Evolutionary conservation across 1,284 basidiomycete genomes (phyloP).

Genomic region (Vanrija sp.): DNA sequence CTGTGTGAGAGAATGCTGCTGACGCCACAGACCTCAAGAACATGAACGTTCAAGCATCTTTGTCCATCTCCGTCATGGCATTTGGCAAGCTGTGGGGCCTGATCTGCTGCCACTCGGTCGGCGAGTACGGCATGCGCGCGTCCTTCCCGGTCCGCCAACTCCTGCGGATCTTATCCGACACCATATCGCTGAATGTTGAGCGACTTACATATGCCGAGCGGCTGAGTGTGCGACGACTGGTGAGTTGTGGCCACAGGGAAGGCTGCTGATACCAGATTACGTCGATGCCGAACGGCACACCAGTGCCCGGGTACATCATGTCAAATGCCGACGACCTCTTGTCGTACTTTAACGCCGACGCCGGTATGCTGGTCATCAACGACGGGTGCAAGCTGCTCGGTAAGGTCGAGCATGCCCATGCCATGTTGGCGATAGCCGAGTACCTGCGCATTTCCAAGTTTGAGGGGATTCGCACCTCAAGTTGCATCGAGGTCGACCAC

Average conservation of each 20-base stretch:
- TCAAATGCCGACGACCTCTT: constrained; percentile 82
- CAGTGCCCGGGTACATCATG: constrained; percentile 72
- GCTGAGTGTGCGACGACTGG: constrained; percentile 4
- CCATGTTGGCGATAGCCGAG: constrained; percentile 77
- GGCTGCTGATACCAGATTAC: constrained; percentile 72
- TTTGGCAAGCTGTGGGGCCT: constrained; percentile 82
- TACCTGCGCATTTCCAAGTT: constrained; percentile 76
- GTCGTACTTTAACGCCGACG: constrained; percentile 77
- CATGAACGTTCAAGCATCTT: constrained; percentile 75
- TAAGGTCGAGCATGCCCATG: constrained; percentile 66
- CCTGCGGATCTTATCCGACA: constrained; percentile 73
- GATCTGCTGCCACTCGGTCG: constrained; percentile 79
- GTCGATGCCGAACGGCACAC: constrained; percentile 79
- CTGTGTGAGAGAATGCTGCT: not conserved
- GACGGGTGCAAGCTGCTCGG: constrained; percentile 83
- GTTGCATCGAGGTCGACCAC: constrained; percentile 66
- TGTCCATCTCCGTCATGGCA: constrained; percentile 83
- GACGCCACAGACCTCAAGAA: constrained; percentile 61
- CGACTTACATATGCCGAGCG: constrained; percentile 74
- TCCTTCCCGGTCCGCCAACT: constrained; percentile 81
- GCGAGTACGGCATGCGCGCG: constrained; percentile 71
- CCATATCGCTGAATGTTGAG: constrained; percentile 79
- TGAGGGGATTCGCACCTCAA: constrained; percentile 53
- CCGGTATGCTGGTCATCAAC: constrained; percentile 77
- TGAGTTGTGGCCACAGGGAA: not conserved